A percentile compares a stretch with the other conserved stretches of the same genome.
Conservation (phyloP, 257 asterid species). For the Coffea canephora region DNA sequence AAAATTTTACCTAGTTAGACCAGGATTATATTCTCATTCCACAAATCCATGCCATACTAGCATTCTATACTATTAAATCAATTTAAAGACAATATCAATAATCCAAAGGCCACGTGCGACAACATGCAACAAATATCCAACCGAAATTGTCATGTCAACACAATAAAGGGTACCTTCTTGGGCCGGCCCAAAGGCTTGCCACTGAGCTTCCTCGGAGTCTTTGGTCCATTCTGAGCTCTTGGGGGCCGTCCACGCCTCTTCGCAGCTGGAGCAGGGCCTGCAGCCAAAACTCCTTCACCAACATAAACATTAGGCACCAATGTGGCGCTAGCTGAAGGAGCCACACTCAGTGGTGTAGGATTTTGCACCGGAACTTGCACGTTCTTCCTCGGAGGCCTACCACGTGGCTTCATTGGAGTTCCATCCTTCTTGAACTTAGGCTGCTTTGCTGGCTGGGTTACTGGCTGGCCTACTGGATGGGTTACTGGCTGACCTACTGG, state of each 20-base stretch:
- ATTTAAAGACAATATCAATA: not conserved
- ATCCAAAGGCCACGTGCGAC: not conserved
- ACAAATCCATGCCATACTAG: not conserved
- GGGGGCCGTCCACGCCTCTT: conserved; percentile 81
- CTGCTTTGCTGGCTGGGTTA: not conserved
- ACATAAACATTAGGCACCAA: conserved; percentile 21
- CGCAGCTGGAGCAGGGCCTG: conserved; percentile 18
- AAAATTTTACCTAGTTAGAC: not conserved
- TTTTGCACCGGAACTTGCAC: conserved; percentile 22
- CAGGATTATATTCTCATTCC: not conserved
- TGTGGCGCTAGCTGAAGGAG: conserved; percentile 12
- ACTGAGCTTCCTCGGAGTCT: conserved; percentile 40
- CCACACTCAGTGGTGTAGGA: conserved; percentile 10
- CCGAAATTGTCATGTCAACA: not conserved
- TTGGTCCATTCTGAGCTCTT: conserved; percentile 35
- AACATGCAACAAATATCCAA: not conserved
- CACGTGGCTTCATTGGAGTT: conserved; percentile 57
- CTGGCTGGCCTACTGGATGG: not conserved
- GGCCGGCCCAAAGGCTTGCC: conserved; percentile 86
- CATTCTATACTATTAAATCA: not conserved
- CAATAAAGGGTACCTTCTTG: conserved; percentile 50
- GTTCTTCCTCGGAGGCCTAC: conserved; percentile 56
- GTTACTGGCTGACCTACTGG: no score
- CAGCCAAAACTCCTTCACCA: conserved; percentile 24
- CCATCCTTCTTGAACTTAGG: conserved; percentile 5